A percentile compares a stretch with the other conserved stretches of the same genome.
These are phyloP conservation scores for Ensete glaucum DNA, from an alignment of 176 grass and related monocot species.

Conservation along the genomic window DNA sequence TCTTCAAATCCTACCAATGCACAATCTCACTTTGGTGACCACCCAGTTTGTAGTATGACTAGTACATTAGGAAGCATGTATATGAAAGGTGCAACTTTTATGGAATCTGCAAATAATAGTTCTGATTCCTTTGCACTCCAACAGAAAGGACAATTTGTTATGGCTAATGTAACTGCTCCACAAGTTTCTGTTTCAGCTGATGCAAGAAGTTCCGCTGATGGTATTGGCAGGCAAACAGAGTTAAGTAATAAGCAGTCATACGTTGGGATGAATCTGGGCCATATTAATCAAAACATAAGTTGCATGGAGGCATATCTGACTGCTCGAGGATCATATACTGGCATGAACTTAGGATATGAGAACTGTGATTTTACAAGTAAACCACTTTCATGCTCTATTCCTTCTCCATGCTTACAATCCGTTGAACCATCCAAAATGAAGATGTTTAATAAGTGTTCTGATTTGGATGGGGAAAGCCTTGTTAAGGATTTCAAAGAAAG, in stretches of 20 bases:
- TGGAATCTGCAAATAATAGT: not conserved
- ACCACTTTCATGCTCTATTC: not conserved
- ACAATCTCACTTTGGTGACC: conserved; percentile 4
- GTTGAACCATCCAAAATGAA: not conserved
- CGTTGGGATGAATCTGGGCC: not conserved
- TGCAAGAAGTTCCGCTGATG: not conserved
- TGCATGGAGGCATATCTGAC: not conserved
- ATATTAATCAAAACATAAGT: not conserved
- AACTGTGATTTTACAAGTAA: not conserved
- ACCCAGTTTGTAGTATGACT: not conserved
- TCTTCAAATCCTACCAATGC: not conserved
- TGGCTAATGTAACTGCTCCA: not conserved
- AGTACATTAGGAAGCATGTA: not conserved
- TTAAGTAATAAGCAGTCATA: not conserved
- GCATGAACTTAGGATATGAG: not conserved
- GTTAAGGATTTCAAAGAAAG: not conserved
- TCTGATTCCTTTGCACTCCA: not conserved
- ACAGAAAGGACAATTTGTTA: not conserved
- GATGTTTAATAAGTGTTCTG: not conserved
- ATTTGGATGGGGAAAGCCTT: not conserved
- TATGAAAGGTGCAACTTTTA: not conserved
- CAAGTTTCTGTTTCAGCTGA: not conserved
- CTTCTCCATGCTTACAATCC: conserved; percentile 3
- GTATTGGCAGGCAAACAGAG: not conserved
- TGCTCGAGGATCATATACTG: not conserved